phyloP scores from a whole-genome alignment of 345 rosid species.

The Citrus mangshanensis region DNA sequence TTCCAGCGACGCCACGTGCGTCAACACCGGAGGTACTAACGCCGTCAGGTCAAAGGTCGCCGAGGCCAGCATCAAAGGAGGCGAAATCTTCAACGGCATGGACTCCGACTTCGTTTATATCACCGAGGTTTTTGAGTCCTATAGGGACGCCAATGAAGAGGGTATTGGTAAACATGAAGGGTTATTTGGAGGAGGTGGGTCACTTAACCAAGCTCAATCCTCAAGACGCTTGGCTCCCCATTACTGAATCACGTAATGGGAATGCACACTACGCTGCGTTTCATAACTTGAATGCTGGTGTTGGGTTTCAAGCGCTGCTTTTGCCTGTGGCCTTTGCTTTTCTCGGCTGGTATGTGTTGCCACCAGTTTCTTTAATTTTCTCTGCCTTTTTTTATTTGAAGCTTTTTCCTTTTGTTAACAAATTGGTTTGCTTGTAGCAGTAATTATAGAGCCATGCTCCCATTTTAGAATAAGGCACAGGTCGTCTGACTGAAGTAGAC shows the following conservation, averaged over 20 bases:
- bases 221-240: slow-evolving; percentile 98
- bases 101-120: slow-evolving; percentile 96
- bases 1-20: slow-evolving; percentile 91
- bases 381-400: background rate
- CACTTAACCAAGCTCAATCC: slow-evolving; percentile 96
- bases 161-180: slow-evolving; percentile 87
- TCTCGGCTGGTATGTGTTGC: slow-evolving; percentile 77
- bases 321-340: slow-evolving; percentile 93
- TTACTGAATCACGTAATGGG: slow-evolving; percentile 96
- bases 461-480: background rate
- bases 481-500: background rate
- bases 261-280: slow-evolving; percentile 98
- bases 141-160: slow-evolving; percentile 99
- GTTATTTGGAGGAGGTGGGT: slow-evolving; percentile 90
- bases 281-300: slow-evolving; percentile 93
- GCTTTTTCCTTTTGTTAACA: background rate
- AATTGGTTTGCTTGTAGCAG: background rate
- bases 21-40: slow-evolving; percentile 95
- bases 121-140: slow-evolving; percentile 91
- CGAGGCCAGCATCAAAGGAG: slow-evolving; percentile 62
- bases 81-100: slow-evolving; percentile 79
- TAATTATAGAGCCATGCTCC: background rate
- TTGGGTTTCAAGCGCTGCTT: slow-evolving; percentile 93
- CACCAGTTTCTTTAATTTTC: background rate
- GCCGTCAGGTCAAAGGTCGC: slow-evolving; percentile 94